Conservation (phyloP, 1,139 yeast species). For the Ashbya aceris region DNA sequence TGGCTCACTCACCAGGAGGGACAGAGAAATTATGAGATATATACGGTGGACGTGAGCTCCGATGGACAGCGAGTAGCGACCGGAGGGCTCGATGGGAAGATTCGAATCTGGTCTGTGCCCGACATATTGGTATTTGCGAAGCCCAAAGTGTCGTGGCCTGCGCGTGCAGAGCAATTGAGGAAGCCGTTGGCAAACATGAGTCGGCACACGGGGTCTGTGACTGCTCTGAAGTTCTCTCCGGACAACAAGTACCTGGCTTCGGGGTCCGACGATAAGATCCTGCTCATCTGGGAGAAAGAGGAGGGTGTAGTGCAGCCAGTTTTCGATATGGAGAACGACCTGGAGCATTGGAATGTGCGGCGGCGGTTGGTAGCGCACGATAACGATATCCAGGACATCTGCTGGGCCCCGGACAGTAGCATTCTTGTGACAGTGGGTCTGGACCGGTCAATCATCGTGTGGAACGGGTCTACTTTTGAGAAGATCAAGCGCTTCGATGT, state of each 20-base stretch:
- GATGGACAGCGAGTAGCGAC: slow-evolving; percentile 84
- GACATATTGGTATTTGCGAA: slow-evolving; percentile 38
- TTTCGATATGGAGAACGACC: slow-evolving; percentile 49
- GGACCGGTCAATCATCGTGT: slow-evolving; percentile 82
- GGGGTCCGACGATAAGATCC: slow-evolving; percentile 90
- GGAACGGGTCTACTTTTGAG: slow-evolving; percentile 92
- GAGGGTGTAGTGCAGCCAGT: slow-evolving; percentile 54
- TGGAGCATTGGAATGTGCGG: slow-evolving; percentile 90
- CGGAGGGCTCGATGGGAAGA: slow-evolving; percentile 93
- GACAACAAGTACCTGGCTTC: slow-evolving; percentile 84
- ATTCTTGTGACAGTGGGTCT: slow-evolving; percentile 87
- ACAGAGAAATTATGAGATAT: slow-evolving; percentile 71
- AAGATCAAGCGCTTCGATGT: slow-evolving; percentile 80
- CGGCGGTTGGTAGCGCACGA: slow-evolving; percentile 92
- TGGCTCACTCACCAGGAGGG: slow-evolving; percentile 81
- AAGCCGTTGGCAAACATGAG: slow-evolving; percentile 73
- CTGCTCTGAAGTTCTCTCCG: slow-evolving; percentile 85
- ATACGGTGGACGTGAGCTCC: slow-evolving; percentile 69
- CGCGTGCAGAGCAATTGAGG: slow-evolving; percentile 32
- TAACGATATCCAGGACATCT: slow-evolving; percentile 92
- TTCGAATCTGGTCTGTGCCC: slow-evolving; percentile 78
- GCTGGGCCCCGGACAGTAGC: slow-evolving; percentile 95
- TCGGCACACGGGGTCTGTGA: slow-evolving; percentile 87
- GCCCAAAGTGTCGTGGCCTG: slow-evolving; percentile 10
- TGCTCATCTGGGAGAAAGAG: slow-evolving; percentile 88